Evolutionary conservation across 352 stramenopile species (phyloP).

Genomic region (Aphanomyces invadans): DNA sequence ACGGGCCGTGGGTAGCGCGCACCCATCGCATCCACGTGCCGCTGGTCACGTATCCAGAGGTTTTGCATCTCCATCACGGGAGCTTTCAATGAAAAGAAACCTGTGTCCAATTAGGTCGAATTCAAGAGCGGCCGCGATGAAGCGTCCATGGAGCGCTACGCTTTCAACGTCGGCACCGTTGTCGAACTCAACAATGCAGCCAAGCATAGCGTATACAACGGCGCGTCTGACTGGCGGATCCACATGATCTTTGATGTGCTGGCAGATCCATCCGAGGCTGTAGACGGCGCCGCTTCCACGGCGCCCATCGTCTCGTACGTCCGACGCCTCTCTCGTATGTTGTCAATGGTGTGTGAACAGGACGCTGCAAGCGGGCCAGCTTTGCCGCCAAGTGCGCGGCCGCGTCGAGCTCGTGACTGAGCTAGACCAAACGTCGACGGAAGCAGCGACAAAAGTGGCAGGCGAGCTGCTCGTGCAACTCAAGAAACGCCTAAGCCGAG

Average conservation of each 20-base stretch:
- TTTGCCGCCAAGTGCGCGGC: constrained; percentile 46
- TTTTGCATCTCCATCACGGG: constrained; percentile 25
- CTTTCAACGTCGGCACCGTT: constrained; percentile 89
- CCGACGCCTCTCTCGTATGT: neutral
- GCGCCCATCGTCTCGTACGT: constrained; percentile 2
- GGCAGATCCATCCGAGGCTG: no score
- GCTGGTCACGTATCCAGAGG: constrained; percentile 80
- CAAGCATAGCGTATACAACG: constrained; percentile 93
- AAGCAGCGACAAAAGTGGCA: constrained; percentile 28
- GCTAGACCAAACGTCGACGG: constrained; percentile 28
- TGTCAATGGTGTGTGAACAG: constrained; percentile 2
- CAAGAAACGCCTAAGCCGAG: constrained; percentile 23
- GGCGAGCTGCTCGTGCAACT: constrained; percentile 30
- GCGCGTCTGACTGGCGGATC: constrained; percentile 85
- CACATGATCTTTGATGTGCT: constrained; percentile 99
- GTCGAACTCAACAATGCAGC: constrained; percentile 99
- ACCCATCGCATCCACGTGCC: constrained; percentile 96
- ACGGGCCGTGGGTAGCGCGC: constrained; percentile 92
- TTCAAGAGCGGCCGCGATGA: constrained; percentile 54
- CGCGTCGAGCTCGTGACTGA: constrained; percentile 40
- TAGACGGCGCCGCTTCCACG: no score
- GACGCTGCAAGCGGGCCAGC: constrained; percentile 33
- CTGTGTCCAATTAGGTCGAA: neutral
- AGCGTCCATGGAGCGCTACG: constrained; percentile 79
- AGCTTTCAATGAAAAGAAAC: neutral